phyloP scores from a whole-genome alignment of 179 eudicot genomes.

The Vitellaria paradoxa region DNA sequence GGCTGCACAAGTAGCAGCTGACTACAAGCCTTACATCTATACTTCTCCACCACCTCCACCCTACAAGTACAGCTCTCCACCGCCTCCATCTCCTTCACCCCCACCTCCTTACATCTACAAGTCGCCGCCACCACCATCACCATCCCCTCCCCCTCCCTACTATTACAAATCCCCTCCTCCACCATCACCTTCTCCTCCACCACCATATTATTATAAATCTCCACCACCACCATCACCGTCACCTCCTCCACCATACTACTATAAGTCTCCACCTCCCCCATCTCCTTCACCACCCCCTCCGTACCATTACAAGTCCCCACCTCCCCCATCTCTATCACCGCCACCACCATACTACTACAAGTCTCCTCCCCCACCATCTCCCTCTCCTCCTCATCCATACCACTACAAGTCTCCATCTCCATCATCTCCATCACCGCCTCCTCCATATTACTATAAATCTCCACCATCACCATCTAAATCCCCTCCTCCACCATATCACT shows the following conservation, averaged over 20 bases:
- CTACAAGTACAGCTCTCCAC: background rate
- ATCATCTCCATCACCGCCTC: background rate
- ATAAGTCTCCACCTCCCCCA: background rate
- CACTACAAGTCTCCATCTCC: background rate
- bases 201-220: background rate
- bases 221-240: background rate
- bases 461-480: background rate
- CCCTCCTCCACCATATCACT: background rate
- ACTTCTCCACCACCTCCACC: background rate
- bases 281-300: background rate
- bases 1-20: no score
- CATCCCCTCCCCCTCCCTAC: background rate
- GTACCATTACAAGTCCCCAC: background rate
- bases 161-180: background rate
- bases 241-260: background rate
- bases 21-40: no score
- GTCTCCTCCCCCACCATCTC: slow-evolving; percentile 6
- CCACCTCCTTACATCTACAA: slow-evolving; percentile 9
- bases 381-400: background rate
- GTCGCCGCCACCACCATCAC: background rate
- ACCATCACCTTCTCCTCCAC: background rate
- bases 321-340: no score
- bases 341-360: no score
- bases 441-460: background rate
- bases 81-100: background rate